phyloP scores from a whole-genome alignment of 2,329 filamentous ascomycete species.

The Sporothrix globosa region DNA sequence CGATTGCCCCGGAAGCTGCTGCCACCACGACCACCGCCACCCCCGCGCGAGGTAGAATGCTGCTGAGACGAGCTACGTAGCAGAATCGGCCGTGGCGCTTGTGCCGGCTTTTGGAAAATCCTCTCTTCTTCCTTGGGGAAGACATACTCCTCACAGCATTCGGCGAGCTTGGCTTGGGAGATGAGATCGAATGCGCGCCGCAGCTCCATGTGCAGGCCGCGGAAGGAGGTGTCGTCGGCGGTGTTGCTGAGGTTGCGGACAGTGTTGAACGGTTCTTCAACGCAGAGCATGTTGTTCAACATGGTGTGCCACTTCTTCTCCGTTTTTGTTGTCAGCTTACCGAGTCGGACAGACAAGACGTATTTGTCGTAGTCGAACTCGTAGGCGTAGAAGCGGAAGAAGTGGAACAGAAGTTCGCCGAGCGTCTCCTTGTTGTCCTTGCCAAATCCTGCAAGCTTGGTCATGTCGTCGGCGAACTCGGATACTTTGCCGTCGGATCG shows the following conservation, averaged over 20 bases:
- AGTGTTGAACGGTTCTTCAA: constrained; percentile 95
- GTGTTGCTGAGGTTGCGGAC: constrained; percentile 92
- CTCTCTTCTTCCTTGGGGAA: constrained; percentile 81
- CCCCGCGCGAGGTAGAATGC: constrained; percentile 51
- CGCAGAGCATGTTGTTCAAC: constrained; percentile 82
- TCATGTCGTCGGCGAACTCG: constrained; percentile 84
- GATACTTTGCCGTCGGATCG: constrained; percentile 68
- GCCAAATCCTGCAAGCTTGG: constrained; percentile 73
- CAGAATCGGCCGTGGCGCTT: constrained; percentile 59
- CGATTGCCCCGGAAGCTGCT: constrained; percentile 55
- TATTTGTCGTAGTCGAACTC: constrained; percentile 87
- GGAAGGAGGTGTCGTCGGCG: constrained; percentile 91
- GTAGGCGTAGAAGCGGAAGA: constrained; percentile 93
- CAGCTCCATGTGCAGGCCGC: constrained; percentile 86
- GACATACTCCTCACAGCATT: constrained; percentile 84
- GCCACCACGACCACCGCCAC: constrained; percentile 46
- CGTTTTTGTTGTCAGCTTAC: constrained; percentile 74
- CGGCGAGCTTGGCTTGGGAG: constrained; percentile 74
- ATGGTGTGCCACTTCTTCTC: constrained; percentile 87
- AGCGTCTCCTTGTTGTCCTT: constrained; percentile 77
- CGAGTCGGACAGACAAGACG: constrained; percentile 82
- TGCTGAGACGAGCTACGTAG: constrained; percentile 65
- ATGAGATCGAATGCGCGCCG: constrained; percentile 85
- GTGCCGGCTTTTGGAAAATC: constrained; percentile 60
- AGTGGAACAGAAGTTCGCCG: constrained; percentile 87